Base-by-base conservation (phyloP, 371 early-diverging fungal genomes). In the Nematocida sp. region DNA sequence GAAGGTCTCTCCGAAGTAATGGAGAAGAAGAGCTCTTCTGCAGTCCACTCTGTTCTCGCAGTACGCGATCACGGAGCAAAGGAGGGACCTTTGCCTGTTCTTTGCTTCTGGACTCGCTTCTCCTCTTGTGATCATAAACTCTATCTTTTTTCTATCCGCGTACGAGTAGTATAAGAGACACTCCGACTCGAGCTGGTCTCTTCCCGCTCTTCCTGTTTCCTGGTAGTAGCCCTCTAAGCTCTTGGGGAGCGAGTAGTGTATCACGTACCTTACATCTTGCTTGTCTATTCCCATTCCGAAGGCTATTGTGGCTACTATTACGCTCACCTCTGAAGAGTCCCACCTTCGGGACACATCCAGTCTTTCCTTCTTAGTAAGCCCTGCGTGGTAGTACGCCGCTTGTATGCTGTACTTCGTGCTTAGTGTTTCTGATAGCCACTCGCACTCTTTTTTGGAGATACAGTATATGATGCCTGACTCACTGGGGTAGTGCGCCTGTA, bases 161-260 rank as follows among this genome's bases (percentile, higher is more conserved):
- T 88, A 92, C 0, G 83, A 80, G 81, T 93, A 97, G 77, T 88
- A 97, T 30, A 99, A 77, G 0, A 94, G 84, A 82, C 96, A 97
- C 0, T 85, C 83, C 1, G 93, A 89, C 50, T 87, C 85, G 39
- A 87, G 79, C 3, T 96, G 95, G 86, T 99, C 98, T 32, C 98
- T 89, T 7, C 97, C 97, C 0, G 97, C 98, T 26, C 97, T 88
- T 0, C 98, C 97, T 0, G 94, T 95, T 83, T 97, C 97, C 84
- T 99, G 98, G 78, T 99, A 99, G 79, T 97, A 99, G 0, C 94
- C 95, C 84, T 99, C 99, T 1, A 99, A 78, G 13, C 91, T 90
- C 32, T 93, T 90, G 0, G 97, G 96, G 11, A 95, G 80, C 2
- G 92, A 89, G 81, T 91, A 90, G 81, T 99, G 99, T 25, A 97